Evolutionary conservation across 2,329 filamentous ascomycete species (phyloP).

Genomic region (Bipolaris gigantea): DNA sequence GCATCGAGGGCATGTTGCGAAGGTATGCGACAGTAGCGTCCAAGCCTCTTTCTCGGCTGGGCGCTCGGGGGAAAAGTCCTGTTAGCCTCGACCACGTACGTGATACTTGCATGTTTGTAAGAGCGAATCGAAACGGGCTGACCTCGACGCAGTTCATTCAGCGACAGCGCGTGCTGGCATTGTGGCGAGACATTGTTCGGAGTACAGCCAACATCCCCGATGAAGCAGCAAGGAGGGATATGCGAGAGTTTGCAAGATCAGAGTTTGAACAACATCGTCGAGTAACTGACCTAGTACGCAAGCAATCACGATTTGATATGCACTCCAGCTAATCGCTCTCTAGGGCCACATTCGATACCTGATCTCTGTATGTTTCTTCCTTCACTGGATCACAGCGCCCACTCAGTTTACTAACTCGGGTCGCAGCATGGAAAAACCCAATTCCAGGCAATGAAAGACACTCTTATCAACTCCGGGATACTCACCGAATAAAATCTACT

Average conservation of each 20-base stretch:
- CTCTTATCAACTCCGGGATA: conserved; percentile 40
- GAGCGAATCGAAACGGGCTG: conserved; percentile 1
- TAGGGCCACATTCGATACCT: conserved; percentile 54
- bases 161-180: conserved; percentile 49
- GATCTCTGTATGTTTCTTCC: conserved; percentile 44
- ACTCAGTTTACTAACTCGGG: conserved; percentile 4
- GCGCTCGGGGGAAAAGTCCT: conserved; percentile 36
- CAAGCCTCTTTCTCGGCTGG: conserved; percentile 34
- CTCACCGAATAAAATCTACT: conserved; percentile 23
- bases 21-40: conserved; percentile 40
- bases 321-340: conserved; percentile 5
- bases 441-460: conserved; percentile 52
- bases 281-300: conserved; percentile 51
- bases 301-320: too few species aligned
- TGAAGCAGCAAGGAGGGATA: conserved; percentile 42
- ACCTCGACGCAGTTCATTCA: conserved; percentile 52
- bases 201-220: conserved; percentile 43
- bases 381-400: background rate
- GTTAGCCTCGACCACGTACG: conserved; percentile 40
- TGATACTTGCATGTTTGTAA: background rate
- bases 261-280: conserved; percentile 54
- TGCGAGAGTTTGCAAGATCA: conserved; percentile 52
- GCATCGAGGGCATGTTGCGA: conserved; percentile 30
- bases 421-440: conserved; percentile 53
- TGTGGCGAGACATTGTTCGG: conserved; percentile 54